Conservation (phyloP, 108 stramenopile species). For the Stephanodiscus minutulus region DNA sequence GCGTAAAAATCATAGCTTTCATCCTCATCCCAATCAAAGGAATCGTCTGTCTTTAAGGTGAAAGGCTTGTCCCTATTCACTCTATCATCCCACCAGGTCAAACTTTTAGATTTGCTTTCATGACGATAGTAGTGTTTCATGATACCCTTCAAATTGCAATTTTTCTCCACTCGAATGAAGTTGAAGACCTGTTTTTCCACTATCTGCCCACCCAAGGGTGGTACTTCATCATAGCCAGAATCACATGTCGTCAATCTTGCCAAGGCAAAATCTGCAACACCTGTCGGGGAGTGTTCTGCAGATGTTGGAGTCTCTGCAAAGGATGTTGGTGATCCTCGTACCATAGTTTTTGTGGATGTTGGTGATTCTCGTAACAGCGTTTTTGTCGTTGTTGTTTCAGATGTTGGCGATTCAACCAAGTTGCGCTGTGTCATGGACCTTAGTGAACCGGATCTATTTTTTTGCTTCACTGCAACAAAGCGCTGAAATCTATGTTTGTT, state of each 20-base stretch:
- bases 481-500: constrained; percentile 23
- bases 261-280: not conserved
- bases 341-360: not conserved
- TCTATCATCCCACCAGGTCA: constrained; percentile 50
- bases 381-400: not conserved
- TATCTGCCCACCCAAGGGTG: not conserved
- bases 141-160: constrained; percentile 14
- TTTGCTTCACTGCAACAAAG: constrained; percentile 37
- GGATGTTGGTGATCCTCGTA: too few species aligned
- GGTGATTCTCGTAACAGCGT: not conserved
- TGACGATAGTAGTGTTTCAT: constrained; percentile 2
- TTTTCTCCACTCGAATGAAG: constrained; percentile 20
- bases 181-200: constrained; percentile 8
- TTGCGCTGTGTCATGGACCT: not conserved
- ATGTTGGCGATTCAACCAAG: not conserved
- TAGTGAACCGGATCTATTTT: constrained; percentile 13
- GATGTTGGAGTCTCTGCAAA: too few species aligned
- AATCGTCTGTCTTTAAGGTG: constrained; percentile 19
- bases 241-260: constrained; percentile 2
- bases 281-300: not conserved
- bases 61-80: constrained; percentile 28
- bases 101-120: constrained; percentile 27
- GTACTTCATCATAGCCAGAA: constrained; percentile 8
- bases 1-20: not conserved
- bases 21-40: constrained; percentile 6